Evolutionary conservation across 1,139 yeast species (phyloP), one percentile per base, ranked within the genome.

Genomic region (Starmera stellimalicola): DNA sequence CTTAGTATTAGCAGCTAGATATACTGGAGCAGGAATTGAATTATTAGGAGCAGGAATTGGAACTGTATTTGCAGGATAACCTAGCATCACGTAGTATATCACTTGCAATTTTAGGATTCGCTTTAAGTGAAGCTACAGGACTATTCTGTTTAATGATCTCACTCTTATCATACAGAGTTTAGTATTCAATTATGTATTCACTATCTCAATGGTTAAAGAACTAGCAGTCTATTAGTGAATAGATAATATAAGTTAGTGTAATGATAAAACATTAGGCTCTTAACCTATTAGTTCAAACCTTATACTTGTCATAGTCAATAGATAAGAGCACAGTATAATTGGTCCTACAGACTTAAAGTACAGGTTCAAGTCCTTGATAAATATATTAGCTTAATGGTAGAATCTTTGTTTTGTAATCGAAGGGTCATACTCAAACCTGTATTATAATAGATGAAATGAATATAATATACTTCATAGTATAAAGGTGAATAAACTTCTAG

Each of bases 21-120:
- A 36, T 19, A 36, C 31, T 26, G 39, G 39, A 16, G 39, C 39
- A 16, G 36, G 35, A 23, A 36, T 36, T 23, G 39, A 35, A 12
- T 28, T 37, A n/a, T 28, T 36, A 12, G 39, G 39, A 16, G 31
- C 34, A 34, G 39, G 37, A 18, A 31, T 36, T 22, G 37, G 31
- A 12, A 37, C 28, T 32, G 36, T 29, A 33, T 32, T 14, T 37
- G 36, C 18, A 34, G 38, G 29, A n/a, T n/a, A 37, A 34, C 35
- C 39, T 37, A 23, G 34, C 37, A 16, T 31, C 34, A 29, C 31
- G 34, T 14, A 31, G 27, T 19, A 32, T 22, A 22, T 33, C 36
- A 14, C 27, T 28, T 14, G 36, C 36, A 19, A 33, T 33, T 27
- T 30, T 33, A 30, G 36, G 36, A 19, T 33, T 33, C 30, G 31